Evolutionary conservation across 176 grass and related monocot genomes (phyloP), one percentile per base, ranked within the genome.

Genomic region (Oryza glumipatula): DNA sequence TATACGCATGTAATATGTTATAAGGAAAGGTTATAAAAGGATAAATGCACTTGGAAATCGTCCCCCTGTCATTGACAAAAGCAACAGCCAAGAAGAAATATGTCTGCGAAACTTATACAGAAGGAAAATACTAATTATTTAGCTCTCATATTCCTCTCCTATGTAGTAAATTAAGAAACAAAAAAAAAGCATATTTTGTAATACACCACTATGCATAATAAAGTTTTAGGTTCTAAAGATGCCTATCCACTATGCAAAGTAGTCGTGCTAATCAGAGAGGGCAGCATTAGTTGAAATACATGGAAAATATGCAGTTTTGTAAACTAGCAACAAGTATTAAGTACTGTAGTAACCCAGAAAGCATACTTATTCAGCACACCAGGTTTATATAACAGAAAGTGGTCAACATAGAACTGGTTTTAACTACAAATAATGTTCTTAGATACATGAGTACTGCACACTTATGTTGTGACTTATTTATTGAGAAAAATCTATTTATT

Each of bases 391-490:
- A 70, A 46, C 9, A 43, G 9, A 10, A 54, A 22, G 33, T 60
- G 69, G 23, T 5, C 45, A 83, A 43, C 41, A 72, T 17, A 33
- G 23, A 70, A 67, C 65, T 47, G 7, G 10, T 76, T 32, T 44
- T 56, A 80, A 84, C 21, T 60, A n/a, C 28, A 80, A 85, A 80
- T 5, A 65, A 0, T 26, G 30, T 85, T 43, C 10, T 70, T 24
- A 41, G 39, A 41, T 68, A 48, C 38, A 76, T 41, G 76, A 47
- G 36, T 1, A 74, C 80, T 6, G 52, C 10, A 47, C 21, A 49
- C 15, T 22, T 49, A 69, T 41, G 19, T 65, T 68, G 70, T 64
- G 38, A 68, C 38, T 24, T 60, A 39, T 85, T 0, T 81, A 80
- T 63, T 76, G 17, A 67, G 21, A 63, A 22, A 78, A 79, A 61